Evolutionary conservation across 1,284 basidiomycete genomes (phyloP).

Genomic region (Ceratobasidium sp.): DNA sequence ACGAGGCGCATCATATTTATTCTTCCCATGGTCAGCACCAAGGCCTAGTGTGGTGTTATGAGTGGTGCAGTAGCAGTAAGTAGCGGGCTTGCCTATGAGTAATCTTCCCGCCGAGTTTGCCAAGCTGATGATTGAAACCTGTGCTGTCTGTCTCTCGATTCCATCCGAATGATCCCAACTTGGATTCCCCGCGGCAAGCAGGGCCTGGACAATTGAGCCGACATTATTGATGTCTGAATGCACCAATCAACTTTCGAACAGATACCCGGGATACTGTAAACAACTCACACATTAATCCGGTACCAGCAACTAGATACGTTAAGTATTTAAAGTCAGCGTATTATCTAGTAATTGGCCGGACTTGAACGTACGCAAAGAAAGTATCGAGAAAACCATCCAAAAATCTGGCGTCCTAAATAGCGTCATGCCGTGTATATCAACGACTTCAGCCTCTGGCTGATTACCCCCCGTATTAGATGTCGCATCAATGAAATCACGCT

Average conservation of each 20-base stretch:
- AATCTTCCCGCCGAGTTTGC: conserved; percentile 86
- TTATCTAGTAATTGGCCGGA: neutral
- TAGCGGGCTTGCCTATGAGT: conserved; percentile 63
- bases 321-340: conserved; percentile 11
- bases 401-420: conserved; percentile 67
- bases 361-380: conserved; percentile 62
- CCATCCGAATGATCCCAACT: conserved; percentile 70
- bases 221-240: conserved; percentile 88
- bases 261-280: neutral
- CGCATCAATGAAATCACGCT: conserved; percentile 14
- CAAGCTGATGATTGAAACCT: conserved; percentile 85
- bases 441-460: conserved; percentile 27
- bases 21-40: conserved; percentile 75
- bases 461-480: neutral
- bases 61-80: neutral
- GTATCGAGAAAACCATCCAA: conserved; percentile 72
- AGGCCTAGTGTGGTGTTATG: conserved; percentile 55
- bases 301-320: conserved; percentile 83
- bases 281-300: conserved; percentile 82
- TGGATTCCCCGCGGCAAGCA: conserved; percentile 71
- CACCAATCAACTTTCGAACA: neutral
- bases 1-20: conserved; percentile 64
- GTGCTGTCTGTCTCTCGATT: conserved; percentile 78
- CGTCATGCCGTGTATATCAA: conserved; percentile 58
- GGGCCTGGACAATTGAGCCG: conserved; percentile 86